Percentiles rank a stretch among this genome's conserved stretches.
Conservation (phyloP, 2,329 filamentous ascomycete genomes). For the Pseudofabraea citricarpa region DNA sequence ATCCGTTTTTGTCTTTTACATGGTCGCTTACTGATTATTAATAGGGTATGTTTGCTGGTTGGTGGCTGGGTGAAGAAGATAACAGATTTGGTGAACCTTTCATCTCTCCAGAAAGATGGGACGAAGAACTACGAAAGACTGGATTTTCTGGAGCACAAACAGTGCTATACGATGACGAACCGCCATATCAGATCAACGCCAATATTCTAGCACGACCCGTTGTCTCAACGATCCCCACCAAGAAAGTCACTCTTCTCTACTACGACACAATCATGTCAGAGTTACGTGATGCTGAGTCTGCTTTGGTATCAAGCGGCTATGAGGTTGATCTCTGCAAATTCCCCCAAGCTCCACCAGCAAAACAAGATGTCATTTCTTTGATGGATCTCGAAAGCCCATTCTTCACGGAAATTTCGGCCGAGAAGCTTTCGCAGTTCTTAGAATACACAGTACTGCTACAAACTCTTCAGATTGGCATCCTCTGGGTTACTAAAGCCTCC, state of each 20-base stretch:
- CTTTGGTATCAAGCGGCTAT: conserved; percentile 6
- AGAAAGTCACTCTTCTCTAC: conserved; percentile 4
- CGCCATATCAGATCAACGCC: conserved; percentile 16
- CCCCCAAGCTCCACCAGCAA: conserved; percentile 4
- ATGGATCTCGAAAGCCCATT: conserved; percentile 21
- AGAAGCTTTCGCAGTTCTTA: no score
- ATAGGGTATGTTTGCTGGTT: conserved; percentile 13
- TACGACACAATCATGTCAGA: neutral
- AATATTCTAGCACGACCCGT: conserved; percentile 15
- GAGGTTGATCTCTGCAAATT: conserved; percentile 4
- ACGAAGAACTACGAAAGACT: conserved; percentile 16
- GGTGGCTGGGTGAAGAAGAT: conserved; percentile 18
- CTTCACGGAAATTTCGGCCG: conserved; percentile 22
- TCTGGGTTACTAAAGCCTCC: conserved; percentile 31
- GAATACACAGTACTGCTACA: neutral
- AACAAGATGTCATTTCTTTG: conserved; percentile 20
- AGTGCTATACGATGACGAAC: conserved; percentile 16
- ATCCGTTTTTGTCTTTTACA: no score
- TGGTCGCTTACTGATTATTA: no score
- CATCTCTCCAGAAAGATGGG: conserved; percentile 21
- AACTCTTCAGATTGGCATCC: conserved; percentile 10
- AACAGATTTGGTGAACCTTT: conserved; percentile 20
- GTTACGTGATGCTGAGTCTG: neutral
- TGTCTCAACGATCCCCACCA: neutral
- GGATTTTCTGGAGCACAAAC: conserved; percentile 29